Evolutionary conservation across 306 rosid genomes (phyloP), one percentile per base, ranked within the genome.

Genomic region (Sechiopsis laciniata): DNA sequence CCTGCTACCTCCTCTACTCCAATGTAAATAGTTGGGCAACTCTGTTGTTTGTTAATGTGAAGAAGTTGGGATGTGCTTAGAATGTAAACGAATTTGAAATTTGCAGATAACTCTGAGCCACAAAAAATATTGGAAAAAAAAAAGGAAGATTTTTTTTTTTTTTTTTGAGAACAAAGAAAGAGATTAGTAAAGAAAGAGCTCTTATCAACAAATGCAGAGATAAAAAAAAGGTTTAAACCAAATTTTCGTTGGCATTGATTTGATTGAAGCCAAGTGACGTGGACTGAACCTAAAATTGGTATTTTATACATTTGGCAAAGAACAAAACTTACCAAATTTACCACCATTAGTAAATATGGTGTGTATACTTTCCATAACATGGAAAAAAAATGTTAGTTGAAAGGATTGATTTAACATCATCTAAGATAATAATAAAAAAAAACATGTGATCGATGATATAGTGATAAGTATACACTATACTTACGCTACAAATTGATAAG

Each of bases 81-180:
- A 35, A 16, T 40, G 51, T 42, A 10, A 2, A 64, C 24, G 16
- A 37, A 37, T 64, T 17, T 65, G 71, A 65, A 40, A 40, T 1
- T 21, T 32, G 52, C 71, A 40, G 24, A 50, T 48, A 21, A 69
- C 58, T 69, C 74, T 21, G 57, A 69, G 46, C 59, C 74, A 50
- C 58, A 69, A 22, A 51, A 69, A 69, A 14, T 40, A 69, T 12
- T 13, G 58, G 45, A 16, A 22, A 50, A 42, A 29, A 1, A 13
- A 61, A 14, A 22, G 2, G n/a, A n/a, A n/a, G n/a, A n/a, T n/a
- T n/a, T n/a, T n/a, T n/a, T n/a, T n/a, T n/a, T n/a, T n/a, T n/a
- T n/a, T n/a, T n/a, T n/a, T n/a, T n/a, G n/a, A n/a, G n/a, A n/a
- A n/a, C n/a, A n/a, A n/a, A n/a, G n/a, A n/a, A 10, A 2, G 21